Base-by-base conservation (phyloP, 768 basidiomycete species). In the Candolleomyces efflorescens region DNA sequence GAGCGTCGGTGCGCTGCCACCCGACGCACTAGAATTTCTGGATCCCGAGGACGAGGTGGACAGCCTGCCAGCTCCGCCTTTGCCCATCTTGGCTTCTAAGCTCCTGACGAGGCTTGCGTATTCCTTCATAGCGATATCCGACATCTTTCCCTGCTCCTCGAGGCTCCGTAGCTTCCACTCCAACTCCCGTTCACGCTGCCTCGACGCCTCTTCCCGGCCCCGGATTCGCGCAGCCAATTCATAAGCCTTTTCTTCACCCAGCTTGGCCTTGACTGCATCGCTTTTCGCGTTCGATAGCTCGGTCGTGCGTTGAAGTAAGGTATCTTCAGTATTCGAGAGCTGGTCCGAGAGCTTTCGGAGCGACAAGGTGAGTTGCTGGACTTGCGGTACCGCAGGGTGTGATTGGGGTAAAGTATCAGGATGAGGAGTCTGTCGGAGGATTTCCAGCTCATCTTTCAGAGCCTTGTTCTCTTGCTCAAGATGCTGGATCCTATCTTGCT, bases 51-150 rank as follows among this genome's bases (percentile, higher is more conserved):
- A 56, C 38, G 38, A 44, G 59, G 22, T 39, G 46, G 50, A 61
- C 45, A 59, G 26, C 44, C 54, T 52, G n/a, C n/a, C n/a, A n/a
- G n/a, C n/a, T n/a, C n/a, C n/a, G n/a, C 41, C 44, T 24, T 9
- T 44, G 23, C 22, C 62, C 55, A 67, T 68, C 58, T 78, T 74
- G 17, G 77, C 76, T 63, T 90, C 85, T 54, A 91, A 74, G 1
- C 71, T 76, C 18, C 89, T 77, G 12, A 92, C 90, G 13, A 92
- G 78, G 58, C 82, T 83, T 0, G 90, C 90, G 53, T 92, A 92
- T 62, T 92, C 87, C 53, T 78, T 74, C 15, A 92, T 79, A 4
- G 83, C 85, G 27, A 79, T 66, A 56, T 92, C 89, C 41, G 78
- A 77, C 78, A 89, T 81, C 62, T 75, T 78, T 36, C 74, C 71